phyloP scores from a whole-genome alignment of 805 yeast genomes.

The Ogataea henricii region DNA sequence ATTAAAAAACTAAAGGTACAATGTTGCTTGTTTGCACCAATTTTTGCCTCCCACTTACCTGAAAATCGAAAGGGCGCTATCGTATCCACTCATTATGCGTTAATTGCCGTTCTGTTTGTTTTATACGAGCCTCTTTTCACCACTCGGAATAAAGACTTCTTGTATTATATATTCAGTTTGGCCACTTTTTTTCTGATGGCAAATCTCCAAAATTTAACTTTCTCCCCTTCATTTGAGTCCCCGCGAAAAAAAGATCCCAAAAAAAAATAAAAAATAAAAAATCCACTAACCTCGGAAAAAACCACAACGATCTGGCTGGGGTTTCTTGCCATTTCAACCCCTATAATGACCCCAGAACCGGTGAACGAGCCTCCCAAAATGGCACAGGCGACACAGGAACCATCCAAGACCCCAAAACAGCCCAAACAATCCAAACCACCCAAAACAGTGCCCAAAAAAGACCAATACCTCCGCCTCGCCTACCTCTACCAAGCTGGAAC shows the following conservation, averaged over 20 bases:
- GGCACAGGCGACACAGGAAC: constrained; percentile 4
- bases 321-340: neutral
- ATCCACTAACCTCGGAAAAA: neutral
- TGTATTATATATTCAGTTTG: neutral
- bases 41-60: constrained; percentile 56
- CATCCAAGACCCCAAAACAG: neutral
- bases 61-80: constrained; percentile 95
- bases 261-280: neutral
- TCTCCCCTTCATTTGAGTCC: neutral
- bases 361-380: neutral
- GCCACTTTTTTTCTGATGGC: constrained; percentile 8
- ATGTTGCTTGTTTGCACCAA: too few species aligned
- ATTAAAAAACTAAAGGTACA: too few species aligned
- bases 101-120: constrained; percentile 1
- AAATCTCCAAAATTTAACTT: neutral
- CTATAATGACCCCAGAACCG: neutral
- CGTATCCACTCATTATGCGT: constrained; percentile 91
- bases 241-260: neutral
- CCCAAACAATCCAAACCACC: constrained; percentile 36
- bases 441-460: constrained; percentile 49
- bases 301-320: too few species aligned
- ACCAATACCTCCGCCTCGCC: constrained; percentile 60
- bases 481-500: constrained; percentile 59
- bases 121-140: neutral
- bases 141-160: too few species aligned